phyloP scores from a whole-genome alignment of 768 basidiomycete species.

The Hysterangium stoloniferum region DNA sequence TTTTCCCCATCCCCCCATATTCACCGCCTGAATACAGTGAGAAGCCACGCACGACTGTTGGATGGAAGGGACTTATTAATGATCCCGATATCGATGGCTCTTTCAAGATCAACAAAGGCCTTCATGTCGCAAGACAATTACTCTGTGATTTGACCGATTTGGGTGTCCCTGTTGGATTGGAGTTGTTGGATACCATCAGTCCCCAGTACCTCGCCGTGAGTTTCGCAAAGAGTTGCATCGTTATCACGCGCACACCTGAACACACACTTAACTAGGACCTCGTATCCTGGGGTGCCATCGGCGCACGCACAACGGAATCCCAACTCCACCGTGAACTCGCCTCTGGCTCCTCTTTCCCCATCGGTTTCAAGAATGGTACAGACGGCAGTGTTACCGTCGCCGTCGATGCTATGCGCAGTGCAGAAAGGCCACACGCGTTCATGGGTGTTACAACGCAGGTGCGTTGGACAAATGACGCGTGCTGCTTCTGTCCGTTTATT shows the following conservation, averaged over 20 bases:
- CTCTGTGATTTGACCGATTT: conserved; percentile 85
- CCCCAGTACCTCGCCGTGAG: conserved; percentile 82
- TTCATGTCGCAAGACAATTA: conserved; percentile 79
- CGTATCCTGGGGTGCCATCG: conserved; percentile 92
- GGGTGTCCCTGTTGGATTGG: conserved; percentile 90
- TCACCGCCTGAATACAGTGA: conserved; percentile 24
- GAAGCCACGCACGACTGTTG: conserved; percentile 96
- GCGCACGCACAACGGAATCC: conserved; percentile 94
- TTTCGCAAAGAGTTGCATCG: no score
- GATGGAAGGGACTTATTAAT: conserved; percentile 94
- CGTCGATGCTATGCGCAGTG: conserved; percentile 92
- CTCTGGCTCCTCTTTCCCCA: neutral
- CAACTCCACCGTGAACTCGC: conserved; percentile 96
- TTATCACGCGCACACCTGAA: neutral
- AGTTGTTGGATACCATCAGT: conserved; percentile 79
- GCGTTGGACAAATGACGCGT: neutral
- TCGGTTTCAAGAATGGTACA: conserved; percentile 97
- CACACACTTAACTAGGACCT: conserved; percentile 30
- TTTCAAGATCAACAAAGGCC: conserved; percentile 96
- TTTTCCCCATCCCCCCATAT: neutral
- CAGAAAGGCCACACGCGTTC: conserved; percentile 91
- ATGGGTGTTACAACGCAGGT: conserved; percentile 87
- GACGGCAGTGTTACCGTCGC: conserved; percentile 89
- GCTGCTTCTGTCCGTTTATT: neutral
- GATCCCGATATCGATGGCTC: conserved; percentile 94